Conservation (phyloP, 306 rosid genomes). For the Casuarina equisetifolia region DNA sequence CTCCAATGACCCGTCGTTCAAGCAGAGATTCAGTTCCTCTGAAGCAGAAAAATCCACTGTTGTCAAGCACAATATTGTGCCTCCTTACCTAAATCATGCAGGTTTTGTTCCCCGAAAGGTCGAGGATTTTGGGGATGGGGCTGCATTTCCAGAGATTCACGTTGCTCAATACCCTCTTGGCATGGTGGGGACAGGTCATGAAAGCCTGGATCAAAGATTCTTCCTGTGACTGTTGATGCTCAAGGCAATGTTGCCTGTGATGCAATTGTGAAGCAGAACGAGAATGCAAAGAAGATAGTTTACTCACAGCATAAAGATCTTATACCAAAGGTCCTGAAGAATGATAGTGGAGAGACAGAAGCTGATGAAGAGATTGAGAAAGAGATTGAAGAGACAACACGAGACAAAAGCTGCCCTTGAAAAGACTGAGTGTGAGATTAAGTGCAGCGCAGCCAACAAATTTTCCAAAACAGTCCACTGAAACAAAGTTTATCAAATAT, state of each 20-base stretch:
- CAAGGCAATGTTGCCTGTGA: constrained; percentile 81
- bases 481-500: constrained; percentile 76
- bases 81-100: constrained; percentile 65
- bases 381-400: constrained; percentile 74
- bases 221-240: constrained; percentile 85
- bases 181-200: constrained; percentile 62
- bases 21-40: constrained; percentile 61
- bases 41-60: constrained; percentile 58
- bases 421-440: constrained; percentile 45
- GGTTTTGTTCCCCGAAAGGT: constrained; percentile 79
- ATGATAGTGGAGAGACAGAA: constrained; percentile 41
- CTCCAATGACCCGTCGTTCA: constrained; percentile 80
- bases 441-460: constrained; percentile 73
- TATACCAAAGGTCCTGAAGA: constrained; percentile 63
- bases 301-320: constrained; percentile 78
- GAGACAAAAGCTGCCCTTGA: constrained; percentile 86
- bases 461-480: constrained; percentile 68
- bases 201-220: constrained; percentile 65
- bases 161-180: constrained; percentile 82
- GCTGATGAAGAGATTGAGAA: constrained; percentile 60
- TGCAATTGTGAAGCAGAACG: constrained; percentile 83
- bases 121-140: constrained; percentile 54
- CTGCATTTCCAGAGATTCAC: constrained; percentile 63
- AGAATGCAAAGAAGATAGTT: constrained; percentile 74
- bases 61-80: constrained; percentile 55